Percentiles rank a stretch among this genome's conserved stretches.
These are phyloP conservation scores for Cenococcum geophilum DNA, from an alignment of 495 filamentous ascomycete species.

Conservation along the genomic window DNA sequence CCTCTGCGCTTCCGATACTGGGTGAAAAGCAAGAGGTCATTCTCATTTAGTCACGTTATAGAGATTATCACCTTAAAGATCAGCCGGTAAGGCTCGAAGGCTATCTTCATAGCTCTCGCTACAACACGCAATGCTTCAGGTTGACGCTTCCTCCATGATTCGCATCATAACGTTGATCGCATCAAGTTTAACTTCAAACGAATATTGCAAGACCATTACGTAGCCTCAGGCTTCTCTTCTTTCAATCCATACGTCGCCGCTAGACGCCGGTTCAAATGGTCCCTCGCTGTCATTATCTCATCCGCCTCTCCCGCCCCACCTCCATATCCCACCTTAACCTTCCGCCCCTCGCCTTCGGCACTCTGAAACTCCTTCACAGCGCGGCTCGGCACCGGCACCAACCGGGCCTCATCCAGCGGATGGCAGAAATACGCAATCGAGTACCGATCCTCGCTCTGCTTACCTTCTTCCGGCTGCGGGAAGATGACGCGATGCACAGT, in stretches of 20 bases:
- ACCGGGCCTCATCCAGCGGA: slow-evolving; percentile 61
- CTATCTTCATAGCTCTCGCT: too few species aligned
- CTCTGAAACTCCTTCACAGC: slow-evolving; percentile 43
- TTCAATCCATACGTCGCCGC: slow-evolving; percentile 65
- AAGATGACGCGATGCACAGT: slow-evolving; percentile 90
- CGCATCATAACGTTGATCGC: too few species aligned
- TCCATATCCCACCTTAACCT: slow-evolving; percentile 42
- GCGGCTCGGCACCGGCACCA: slow-evolving; percentile 70
- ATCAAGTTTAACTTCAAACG: too few species aligned
- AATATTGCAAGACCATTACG: not conserved
- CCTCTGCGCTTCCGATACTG: too few species aligned
- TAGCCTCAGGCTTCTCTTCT: slow-evolving; percentile 12
- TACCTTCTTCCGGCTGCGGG: slow-evolving; percentile 42
- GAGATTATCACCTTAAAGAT: too few species aligned
- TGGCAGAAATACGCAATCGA: slow-evolving; percentile 92
- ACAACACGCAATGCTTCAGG: too few species aligned
- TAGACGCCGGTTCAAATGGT: slow-evolving; percentile 73
- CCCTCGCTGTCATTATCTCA: slow-evolving; percentile 68
- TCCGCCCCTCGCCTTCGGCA: slow-evolving; percentile 30
- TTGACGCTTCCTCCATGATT: too few species aligned
- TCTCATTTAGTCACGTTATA: too few species aligned
- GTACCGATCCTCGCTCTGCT: slow-evolving; percentile 63
- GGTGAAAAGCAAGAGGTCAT: too few species aligned
- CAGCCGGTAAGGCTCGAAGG: too few species aligned
- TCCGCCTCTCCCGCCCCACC: slow-evolving; percentile 46